Evolutionary conservation across 192 early-diverging fungal species (phyloP), one percentile per base, ranked within the genome.

Genomic region (Chytriomyces confervae): DNA sequence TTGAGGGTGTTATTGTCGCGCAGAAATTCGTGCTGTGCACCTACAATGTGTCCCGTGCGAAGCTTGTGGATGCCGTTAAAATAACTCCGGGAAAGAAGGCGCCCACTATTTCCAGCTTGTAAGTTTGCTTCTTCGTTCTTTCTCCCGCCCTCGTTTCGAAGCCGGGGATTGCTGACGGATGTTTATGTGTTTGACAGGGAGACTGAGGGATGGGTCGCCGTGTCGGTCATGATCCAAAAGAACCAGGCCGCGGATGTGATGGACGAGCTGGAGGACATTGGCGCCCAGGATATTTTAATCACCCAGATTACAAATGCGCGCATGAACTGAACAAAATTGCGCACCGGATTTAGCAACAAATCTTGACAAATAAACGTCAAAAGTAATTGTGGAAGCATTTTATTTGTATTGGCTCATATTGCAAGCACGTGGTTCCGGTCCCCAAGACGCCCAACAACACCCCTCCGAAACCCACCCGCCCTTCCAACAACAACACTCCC

Each of bases 51-150:
- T 82, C 86, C 24, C 84, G 94, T 11, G 81, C 76, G 9, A 75
- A 85, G 69, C 77, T 99, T 66, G 83, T 86, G 16, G 72, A 78
- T 46, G 97, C 94, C 6, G 82, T 86, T 8, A 69, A 79, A 27
- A 92, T 99, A 76, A 94, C 97, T 3, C 96, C 97, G 3, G 97
- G 97, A 49, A 91, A 94, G 68, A 96, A 95, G 84, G 95, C 94
- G 0, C 94, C 97, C 7, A 97, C 97, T 0, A 85, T 99, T 50
- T 94, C 90, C 6, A 81, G 91, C 10, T 83, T 99, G 72, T 74
- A 46, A 61, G 72, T 74, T 49, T 10, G 11, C 10, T 29, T 10
- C 48, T 49, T n/a, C 24, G 48, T 5, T 69, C 48, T 69, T 2
- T 74, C 44, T 67, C 50, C 3, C 11, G 1, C 18, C 11, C 27